Evolutionary conservation across 2,329 filamentous ascomycete genomes (phyloP).

Genomic region (Fusarium oligoseptatum): DNA sequence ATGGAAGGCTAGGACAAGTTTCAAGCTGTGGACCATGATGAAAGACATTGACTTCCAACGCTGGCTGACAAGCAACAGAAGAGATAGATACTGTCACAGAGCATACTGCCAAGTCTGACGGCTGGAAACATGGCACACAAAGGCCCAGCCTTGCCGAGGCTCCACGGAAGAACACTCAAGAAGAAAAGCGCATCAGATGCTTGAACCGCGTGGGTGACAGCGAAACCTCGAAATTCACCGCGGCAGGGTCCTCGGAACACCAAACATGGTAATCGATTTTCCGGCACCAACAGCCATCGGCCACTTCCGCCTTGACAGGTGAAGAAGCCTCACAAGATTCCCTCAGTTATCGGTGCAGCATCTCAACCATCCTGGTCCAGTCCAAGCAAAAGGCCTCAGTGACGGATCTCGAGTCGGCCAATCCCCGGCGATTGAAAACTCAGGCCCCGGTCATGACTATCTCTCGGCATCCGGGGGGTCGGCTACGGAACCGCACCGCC

Average conservation of each 20-base stretch:
- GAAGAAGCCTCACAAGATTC: slow-evolving; percentile 13
- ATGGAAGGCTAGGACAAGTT: neutral
- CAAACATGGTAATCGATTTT: slow-evolving; percentile 12
- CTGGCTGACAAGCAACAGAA: neutral
- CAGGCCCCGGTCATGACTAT: slow-evolving; percentile 31
- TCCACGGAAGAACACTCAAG: neutral
- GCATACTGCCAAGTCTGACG: neutral
- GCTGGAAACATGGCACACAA: neutral
- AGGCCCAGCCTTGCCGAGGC: neutral
- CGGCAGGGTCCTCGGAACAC: slow-evolving; percentile 18
- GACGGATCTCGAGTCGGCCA: slow-evolving; percentile 18
- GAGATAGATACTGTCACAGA: neutral
- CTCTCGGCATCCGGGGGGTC: slow-evolving; percentile 32
- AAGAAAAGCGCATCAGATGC: neutral
- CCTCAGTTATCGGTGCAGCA: neutral
- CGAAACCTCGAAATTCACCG: slow-evolving; percentile 2
- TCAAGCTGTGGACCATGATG: neutral
- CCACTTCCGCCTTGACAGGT: slow-evolving; percentile 29
- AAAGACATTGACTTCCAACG: neutral
- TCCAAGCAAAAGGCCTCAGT: slow-evolving; percentile 30
- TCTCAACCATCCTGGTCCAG: slow-evolving; percentile 19
- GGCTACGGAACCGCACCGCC: slow-evolving; percentile 30
- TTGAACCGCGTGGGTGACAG: neutral
- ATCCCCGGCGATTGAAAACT: slow-evolving; percentile 30
- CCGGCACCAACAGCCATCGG: slow-evolving; percentile 19